Base-by-base conservation (phyloP, 2,329 filamentous ascomycete genomes). In the Fusarium brevicatenulatum region DNA sequence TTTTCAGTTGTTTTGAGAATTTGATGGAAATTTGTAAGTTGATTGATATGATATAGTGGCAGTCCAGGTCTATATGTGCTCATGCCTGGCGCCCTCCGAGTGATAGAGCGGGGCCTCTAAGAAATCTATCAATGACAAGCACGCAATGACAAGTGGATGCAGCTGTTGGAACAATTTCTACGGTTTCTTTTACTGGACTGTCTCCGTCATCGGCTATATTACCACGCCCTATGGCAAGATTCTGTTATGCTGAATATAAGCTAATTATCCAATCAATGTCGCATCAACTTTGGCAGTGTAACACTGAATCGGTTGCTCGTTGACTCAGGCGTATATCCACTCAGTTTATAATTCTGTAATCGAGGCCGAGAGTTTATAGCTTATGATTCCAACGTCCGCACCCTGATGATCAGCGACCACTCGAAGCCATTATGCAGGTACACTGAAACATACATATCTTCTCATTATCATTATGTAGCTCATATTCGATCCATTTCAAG, bases 381-480 rank as follows among this genome's bases (percentile, higher is more conserved):
- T 28, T 39, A 13, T 39, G 9, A 28, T 40, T n/a, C 13, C 28
- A 15, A 28, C 21, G 50, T n/a, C 50, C 13, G 39, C 23, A 54
- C 13, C 19, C 34, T 28, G 7, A 40, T 18, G 13, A 18, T 23
- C 32, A 39, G 23, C 13, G 7, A 15, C 25, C 34, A 52, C 25
- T 42, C n/a, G 28, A 28, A 30, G 28, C 42, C 42, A 39, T 28
- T 28, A 30, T 18, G 32, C 47, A 53, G 34, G 30, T 61, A 37
- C 34, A 56, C 44, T 66, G 59, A 64, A 64, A 64, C 64, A 69
- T 54, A 66, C 69, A 55, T 73, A 47, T 73, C 55, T 60, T 77
- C 50, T 71, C 69, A 77, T 77, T 77, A 77, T 69, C 59, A 77
- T 77, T 77, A 77, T 53, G 72, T 72, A 70, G 44, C 42, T 70